Evolutionary conservation across 768 basidiomycete species (phyloP).

Genomic region (Phaeotremella skinneri): DNA sequence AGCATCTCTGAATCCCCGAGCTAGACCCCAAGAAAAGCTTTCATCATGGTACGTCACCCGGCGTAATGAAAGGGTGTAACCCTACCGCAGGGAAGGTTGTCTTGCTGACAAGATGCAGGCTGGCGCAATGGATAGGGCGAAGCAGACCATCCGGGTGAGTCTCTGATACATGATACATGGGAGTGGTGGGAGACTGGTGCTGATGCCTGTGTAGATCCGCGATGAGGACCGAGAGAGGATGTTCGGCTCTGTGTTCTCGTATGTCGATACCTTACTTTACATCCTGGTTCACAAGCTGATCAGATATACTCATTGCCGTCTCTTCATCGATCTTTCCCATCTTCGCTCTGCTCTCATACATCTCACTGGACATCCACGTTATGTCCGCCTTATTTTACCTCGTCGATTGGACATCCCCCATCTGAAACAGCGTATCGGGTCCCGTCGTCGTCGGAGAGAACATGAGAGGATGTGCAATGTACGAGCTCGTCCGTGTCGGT

Average conservation of each 20-base stretch:
- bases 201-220: conserved; percentile 57
- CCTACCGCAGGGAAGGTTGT: background rate
- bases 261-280: too few relatives aligned
- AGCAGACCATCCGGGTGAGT: conserved; percentile 55
- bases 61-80: too few relatives aligned
- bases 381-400: background rate
- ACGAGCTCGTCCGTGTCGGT: conserved; percentile 71
- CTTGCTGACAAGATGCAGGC: conserved; percentile 58
- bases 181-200: background rate
- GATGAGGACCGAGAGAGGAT: conserved; percentile 83
- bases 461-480: conserved; percentile 96
- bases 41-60: background rate
- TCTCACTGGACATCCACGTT: too few relatives aligned
- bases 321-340: too few relatives aligned
- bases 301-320: too few relatives aligned
- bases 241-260: conserved; percentile 51
- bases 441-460: conserved; percentile 97
- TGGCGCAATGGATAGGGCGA: conserved; percentile 87
- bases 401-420: background rate
- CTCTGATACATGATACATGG: background rate
- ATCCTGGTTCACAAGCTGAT: too few relatives aligned
- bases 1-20: too few relatives aligned
- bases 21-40: background rate
- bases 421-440: conserved; percentile 81
- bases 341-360: too few relatives aligned